phyloP scores from a whole-genome alignment of 164 flowering plant species.

The Magnolia sinica region DNA sequence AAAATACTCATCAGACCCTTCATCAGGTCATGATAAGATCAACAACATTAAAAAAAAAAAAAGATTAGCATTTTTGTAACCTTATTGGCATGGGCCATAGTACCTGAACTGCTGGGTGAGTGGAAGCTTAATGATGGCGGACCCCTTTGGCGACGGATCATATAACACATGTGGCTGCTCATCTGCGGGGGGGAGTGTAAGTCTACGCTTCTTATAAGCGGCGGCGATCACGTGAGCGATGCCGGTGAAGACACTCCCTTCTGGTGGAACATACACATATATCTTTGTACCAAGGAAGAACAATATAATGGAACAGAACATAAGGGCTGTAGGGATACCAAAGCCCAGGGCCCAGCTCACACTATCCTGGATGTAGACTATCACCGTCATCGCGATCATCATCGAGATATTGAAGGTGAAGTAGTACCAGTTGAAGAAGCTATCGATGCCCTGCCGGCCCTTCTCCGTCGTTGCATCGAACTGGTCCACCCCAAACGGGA shows the following conservation, averaged over 20 bases:
- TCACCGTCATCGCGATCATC: slow-evolving; percentile 48
- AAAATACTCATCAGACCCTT: too few species aligned
- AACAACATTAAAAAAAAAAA: neutral
- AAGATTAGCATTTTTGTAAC: neutral
- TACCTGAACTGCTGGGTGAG: slow-evolving; percentile 16
- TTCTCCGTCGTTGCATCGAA: slow-evolving; percentile 62
- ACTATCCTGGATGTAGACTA: slow-evolving; percentile 68
- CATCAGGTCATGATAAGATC: neutral
- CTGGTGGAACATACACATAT: slow-evolving; percentile 58
- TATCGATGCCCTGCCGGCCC: slow-evolving; percentile 61
- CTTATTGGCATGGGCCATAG: neutral
- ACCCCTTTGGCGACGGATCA: slow-evolving; percentile 9
- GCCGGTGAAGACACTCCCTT: slow-evolving; percentile 65
- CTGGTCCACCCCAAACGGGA: slow-evolving; percentile 86
- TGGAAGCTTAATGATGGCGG: slow-evolving; percentile 5
- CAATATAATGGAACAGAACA: slow-evolving; percentile 46
- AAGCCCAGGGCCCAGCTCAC: slow-evolving; percentile 77
- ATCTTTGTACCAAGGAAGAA: slow-evolving; percentile 61
- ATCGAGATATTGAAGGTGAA: slow-evolving; percentile 56
- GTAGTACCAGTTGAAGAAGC: slow-evolving; percentile 94
- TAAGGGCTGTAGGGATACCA: slow-evolving; percentile 57
- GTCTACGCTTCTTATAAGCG: slow-evolving; percentile 51
- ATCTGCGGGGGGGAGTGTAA: slow-evolving; percentile 14
- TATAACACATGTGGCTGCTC: slow-evolving; percentile 4
- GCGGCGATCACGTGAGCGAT: slow-evolving; percentile 58